Conservation (phyloP, 345 rosid genomes). For the Eucalyptus urophylla region DNA sequence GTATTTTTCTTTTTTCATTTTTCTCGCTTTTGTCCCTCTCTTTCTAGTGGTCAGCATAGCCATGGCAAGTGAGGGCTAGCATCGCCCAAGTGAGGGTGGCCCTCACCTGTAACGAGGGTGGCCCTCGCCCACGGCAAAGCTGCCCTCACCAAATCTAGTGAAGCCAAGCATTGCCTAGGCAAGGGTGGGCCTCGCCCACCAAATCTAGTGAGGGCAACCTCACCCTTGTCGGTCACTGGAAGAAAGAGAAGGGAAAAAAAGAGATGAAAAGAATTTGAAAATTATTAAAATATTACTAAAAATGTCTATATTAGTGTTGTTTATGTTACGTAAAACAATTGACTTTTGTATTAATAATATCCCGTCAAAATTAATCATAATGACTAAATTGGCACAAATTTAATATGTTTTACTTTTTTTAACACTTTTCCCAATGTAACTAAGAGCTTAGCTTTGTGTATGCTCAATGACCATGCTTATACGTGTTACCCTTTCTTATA, state of each 20-base stretch:
- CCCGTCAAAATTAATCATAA: rapidly evolving
- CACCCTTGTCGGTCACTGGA: rapidly evolving
- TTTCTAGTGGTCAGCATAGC: too few relatives aligned
- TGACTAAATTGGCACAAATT: too few relatives aligned
- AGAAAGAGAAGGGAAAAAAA: background rate
- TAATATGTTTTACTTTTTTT: background rate
- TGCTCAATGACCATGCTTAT: background rate
- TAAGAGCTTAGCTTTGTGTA: background rate
- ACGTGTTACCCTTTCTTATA: background rate
- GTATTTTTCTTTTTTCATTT: too few relatives aligned
- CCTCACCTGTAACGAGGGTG: background rate
- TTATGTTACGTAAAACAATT: rapidly evolving
- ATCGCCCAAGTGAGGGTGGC: rapidly evolving
- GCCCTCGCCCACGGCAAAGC: rapidly evolving
- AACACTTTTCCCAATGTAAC: background rate
- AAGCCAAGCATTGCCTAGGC: too few relatives aligned
- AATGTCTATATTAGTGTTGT: rapidly evolving
- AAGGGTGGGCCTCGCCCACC: too few relatives aligned
- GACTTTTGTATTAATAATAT: too few relatives aligned
- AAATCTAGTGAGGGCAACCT: background rate
- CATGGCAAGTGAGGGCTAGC: background rate
- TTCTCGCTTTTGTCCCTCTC: background rate
- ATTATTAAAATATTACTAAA: too few relatives aligned
- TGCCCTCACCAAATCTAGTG: too few relatives aligned
- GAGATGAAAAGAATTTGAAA: too few relatives aligned